These are phyloP conservation scores for Polytrichum formosum DNA, from an alignment of 225 moss, liverwort and hornwort genomes.

Conservation along the genomic window DNA sequence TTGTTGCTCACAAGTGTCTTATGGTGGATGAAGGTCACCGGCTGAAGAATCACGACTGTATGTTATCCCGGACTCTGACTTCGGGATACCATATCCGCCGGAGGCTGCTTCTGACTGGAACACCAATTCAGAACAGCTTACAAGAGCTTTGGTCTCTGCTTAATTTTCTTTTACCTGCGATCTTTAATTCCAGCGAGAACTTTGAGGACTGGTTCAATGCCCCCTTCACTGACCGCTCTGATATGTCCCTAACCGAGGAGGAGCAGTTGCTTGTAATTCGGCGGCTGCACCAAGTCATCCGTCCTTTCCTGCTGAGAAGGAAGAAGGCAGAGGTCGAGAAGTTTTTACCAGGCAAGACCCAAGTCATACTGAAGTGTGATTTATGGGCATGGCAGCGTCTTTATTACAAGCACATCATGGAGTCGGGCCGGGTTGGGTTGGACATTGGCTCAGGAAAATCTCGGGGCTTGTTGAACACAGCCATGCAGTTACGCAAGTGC, in stretches of 20 bases:
- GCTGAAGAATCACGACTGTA: constrained; percentile 97
- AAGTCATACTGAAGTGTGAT: constrained; percentile 97
- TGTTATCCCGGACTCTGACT: constrained; percentile 89
- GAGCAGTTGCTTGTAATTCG: constrained; percentile 97
- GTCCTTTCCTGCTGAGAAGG: constrained; percentile 87
- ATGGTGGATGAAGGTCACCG: constrained; percentile 71
- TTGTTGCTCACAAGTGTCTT: too few species aligned
- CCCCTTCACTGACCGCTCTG: constrained; percentile 93
- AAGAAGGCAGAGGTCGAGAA: constrained; percentile 99
- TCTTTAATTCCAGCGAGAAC: constrained; percentile 96
- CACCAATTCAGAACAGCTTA: constrained; percentile 97
- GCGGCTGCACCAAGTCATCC: constrained; percentile 95
- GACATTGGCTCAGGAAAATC: constrained; percentile 95
- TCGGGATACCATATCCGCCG: constrained; percentile 91
- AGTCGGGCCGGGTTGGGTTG: constrained; percentile 92
- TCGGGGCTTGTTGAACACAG: constrained; percentile 87
- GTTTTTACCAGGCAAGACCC: constrained; percentile 84
- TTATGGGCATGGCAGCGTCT: constrained; percentile 95
- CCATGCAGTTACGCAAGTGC: constrained; percentile 96
- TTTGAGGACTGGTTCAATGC: constrained; percentile 99
- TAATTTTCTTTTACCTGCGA: constrained; percentile 91
- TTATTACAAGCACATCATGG: constrained; percentile 96
- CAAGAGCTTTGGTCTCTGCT: constrained; percentile 97
- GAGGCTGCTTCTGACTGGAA: constrained; percentile 88
- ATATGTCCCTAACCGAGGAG: constrained; percentile 92